Base-by-base conservation (phyloP, 495 filamentous ascomycete species). In the Penicillium parvum region DNA sequence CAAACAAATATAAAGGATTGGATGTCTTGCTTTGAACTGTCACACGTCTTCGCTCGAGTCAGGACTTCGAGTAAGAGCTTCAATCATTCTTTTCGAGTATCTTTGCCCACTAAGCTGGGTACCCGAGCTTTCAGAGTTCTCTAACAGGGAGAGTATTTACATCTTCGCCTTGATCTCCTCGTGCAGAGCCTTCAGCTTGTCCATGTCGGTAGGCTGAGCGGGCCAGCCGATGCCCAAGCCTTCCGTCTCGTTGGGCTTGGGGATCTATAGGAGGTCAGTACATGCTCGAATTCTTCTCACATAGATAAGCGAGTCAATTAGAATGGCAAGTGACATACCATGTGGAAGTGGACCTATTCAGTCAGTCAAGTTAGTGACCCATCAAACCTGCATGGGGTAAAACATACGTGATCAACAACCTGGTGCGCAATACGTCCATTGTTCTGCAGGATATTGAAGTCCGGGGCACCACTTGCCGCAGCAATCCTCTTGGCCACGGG, bases 401-500 rank as follows among this genome's bases (percentile, higher is more conserved):
- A 43, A 69, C 80, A 66, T 68, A 94, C 92, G 71, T 99, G 92
- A 49, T 85, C 85, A 45, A 99, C 94, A 40, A 83, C 73, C 68
- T 99, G 92, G 69, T 99, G 94, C n/a, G 92, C 92, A 58, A 86
- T 74, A 15, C 77, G 69, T 18, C 92, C 92, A 58, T 99, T 99
- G 69, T 99, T 99, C 74, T 99, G 92, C 47, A 99, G 68, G 38
- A 99, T 75, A 59, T 99, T 99, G 73, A 84, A 99, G 57, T 97
- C 75, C 20, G 66, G 65, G 12, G 87, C 84, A 5, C 86, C 86
- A 9, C 76, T 78, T 17, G 87, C 90, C n/a, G 64, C 53, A 33
- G 82, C 91, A 17, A 99, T 77, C 56, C 83, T 89, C 76, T 96
- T 95, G 23, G 84, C 84, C 20, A 96, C 82, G 40, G 90, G 88